Base-by-base conservation (phyloP, 306 rosid genomes). In the Cucumis melo region DNA sequence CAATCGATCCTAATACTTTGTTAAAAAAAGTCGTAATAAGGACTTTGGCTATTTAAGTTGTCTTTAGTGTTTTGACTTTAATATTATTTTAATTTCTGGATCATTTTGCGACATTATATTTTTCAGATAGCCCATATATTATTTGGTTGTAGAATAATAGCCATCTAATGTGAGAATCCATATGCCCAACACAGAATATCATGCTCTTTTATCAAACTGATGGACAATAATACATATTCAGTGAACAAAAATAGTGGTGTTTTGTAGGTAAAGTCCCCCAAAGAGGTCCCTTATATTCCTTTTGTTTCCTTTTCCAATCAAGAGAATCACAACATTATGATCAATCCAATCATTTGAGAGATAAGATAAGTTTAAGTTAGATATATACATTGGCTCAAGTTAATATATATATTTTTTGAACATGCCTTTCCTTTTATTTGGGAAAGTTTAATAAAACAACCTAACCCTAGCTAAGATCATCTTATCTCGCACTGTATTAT, bases 281-380 rank as follows among this genome's bases (percentile, higher is more conserved):
- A 70, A 70, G 39, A 70, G 12, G 55, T 8, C 76, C 29, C 20
- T 72, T 27, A 67, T 67, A 65, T 65, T 65, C 51, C 16, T 1
- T 21, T 16, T 46, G 13, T 72, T 50, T 29, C 60, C 20, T 27
- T 72, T 72, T 51, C 5, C 39, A 44, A 48, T 50, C 5, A 4
- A 48, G 29, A 50, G 60, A 72, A 50, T 73, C 76, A 29, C 46
- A 51, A 73, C 23, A 50, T 73, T 50, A 73, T 27, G 61, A 73
- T 51, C 44, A 16, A 73, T 73, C 76, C 76, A 58, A 59, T 59
- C 77, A 74, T 81, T 68, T 48, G 39, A 82, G 68, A 51, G 68
- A 51, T 70, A 63, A 59, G 79, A 73, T 63, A 21, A 73, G 61
- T 60, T 80, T 83, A 80, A 80, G 79, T 39, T 73, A 80, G 77